Base-by-base conservation (phyloP, 2,329 filamentous ascomycete genomes). In the Fusarium heterosporum region DNA sequence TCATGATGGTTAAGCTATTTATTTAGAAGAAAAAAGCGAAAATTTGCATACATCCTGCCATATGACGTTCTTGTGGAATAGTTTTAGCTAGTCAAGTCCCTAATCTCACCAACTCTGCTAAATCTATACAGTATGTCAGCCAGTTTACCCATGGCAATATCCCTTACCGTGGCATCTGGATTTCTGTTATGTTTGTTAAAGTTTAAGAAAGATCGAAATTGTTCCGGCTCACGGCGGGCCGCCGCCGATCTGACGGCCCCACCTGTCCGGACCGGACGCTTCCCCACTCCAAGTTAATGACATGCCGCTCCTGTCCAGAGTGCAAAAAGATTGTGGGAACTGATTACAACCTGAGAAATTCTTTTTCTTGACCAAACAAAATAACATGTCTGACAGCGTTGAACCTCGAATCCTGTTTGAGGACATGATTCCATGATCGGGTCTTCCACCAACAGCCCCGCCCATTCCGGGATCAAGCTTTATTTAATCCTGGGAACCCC, bases 201-300 rank as follows among this genome's bases (percentile, higher is more conserved):
- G n/a, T n/a, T 17, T 19, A 12, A 38, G 34, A 9, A 50, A 36
- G 14, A 41, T 54, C 6, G 14, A 38, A 26, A 28, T 36, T 56
- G 30, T 22, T 50, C 43, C 19, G 17, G 51, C 45, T 66, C 46
- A 61, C 25, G 51, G 54, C 57, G 63, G 67, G 51, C 55, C 61
- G 57, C 55, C 52, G 56, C 39, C 25, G 53, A 69, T 67, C 67
- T 55, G 8, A 29, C 46, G 55, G 69, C 67, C 65, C 70, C 69
- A 64, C 69, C 42, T 53, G 47, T 28, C 56, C 26, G 43, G 38
- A 50, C 55, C 61, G 34, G 53, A 34, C 45, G 26, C 22, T 42
- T 19, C 42, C 28, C 30, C 47, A 64, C 26, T 28, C 43, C 46
- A 36, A 13, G 17, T 8, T 39, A 25, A 17, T 25, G n/a, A 28